A percentile compares a stretch with the other conserved stretches of the same genome.
Conservation (phyloP, 2,329 filamentous ascomycete species). For the Aspergillus bombycis region DNA sequence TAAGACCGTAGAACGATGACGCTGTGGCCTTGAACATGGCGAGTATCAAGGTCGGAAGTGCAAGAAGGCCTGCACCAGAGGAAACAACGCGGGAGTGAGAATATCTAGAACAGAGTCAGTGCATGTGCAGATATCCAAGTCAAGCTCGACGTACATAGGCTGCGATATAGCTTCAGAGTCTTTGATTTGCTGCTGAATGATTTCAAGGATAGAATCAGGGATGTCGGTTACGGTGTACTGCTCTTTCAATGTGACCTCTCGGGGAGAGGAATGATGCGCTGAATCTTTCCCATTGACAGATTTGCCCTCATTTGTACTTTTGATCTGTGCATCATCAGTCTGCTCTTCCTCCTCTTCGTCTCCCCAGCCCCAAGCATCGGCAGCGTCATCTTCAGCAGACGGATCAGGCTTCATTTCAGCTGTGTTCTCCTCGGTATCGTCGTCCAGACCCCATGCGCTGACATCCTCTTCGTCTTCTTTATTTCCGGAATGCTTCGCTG, state of each 20-base stretch:
- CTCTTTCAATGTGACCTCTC: conserved; percentile 79
- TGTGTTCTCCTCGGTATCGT: conserved; percentile 35
- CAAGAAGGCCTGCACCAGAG: conserved; percentile 47
- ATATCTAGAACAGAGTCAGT: conserved; percentile 32
- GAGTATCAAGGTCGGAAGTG: conserved; percentile 51
- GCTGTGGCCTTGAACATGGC: conserved; percentile 56
- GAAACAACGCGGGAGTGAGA: conserved; percentile 42
- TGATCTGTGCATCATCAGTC: conserved; percentile 26
- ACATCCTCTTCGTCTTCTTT: conserved; percentile 48
- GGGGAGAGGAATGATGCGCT: conserved; percentile 31
- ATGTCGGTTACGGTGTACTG: conserved; percentile 87
- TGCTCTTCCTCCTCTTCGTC: conserved; percentile 60
- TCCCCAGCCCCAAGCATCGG: conserved; percentile 84
- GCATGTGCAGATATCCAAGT: not conserved
- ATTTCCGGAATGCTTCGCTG: conserved; percentile 19
- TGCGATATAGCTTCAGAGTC: conserved; percentile 45
- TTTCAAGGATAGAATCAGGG: conserved; percentile 69
- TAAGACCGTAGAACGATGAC: conserved; percentile 49
- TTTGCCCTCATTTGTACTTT: conserved; percentile 21
- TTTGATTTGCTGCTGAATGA: conserved; percentile 45
- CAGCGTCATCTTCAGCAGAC: conserved; percentile 35
- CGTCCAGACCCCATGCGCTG: conserved; percentile 56
- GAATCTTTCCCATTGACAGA: conserved; percentile 28
- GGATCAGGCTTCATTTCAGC: conserved; percentile 21
- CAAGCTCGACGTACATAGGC: conserved; percentile 35